Evolutionary conservation across 2,329 filamentous ascomycete species (phyloP).

Genomic region (Talaromyces funiculosus): DNA sequence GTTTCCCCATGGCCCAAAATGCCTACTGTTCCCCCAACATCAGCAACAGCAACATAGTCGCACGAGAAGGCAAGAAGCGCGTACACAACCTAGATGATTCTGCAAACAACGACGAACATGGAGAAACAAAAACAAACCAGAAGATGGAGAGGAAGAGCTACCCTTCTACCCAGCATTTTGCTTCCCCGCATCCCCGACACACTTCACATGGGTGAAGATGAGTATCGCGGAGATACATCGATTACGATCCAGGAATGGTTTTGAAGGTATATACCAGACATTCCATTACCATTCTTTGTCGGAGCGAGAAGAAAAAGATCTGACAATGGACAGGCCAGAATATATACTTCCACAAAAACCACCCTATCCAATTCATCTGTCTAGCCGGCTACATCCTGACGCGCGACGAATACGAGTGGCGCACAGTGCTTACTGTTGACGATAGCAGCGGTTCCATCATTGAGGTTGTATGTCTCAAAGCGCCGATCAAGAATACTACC

Average conservation of each 20-base stretch:
- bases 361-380: conserved; percentile 71
- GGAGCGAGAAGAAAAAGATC: too few relatives aligned
- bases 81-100: conserved; percentile 10
- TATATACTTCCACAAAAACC: conserved; percentile 62
- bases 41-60: conserved; percentile 6
- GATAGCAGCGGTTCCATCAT: conserved; percentile 56
- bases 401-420: conserved; percentile 50
- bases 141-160: not conserved
- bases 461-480: conserved; percentile 47
- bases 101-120: not conserved
- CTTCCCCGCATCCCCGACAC: conserved; percentile 56
- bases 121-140: not conserved
- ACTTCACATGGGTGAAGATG: conserved; percentile 59
- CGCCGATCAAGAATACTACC: not conserved
- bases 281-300: not conserved
- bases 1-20: conserved; percentile 15
- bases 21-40: conserved; percentile 1
- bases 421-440: conserved; percentile 52
- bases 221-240: conserved; percentile 51
- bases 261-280: conserved; percentile 39
- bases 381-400: conserved; percentile 65
- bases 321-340: conserved; percentile 41
- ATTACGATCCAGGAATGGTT: conserved; percentile 44
- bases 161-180: conserved; percentile 55
- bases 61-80: not conserved